Evolutionary conservation across 1,139 yeast genomes (phyloP).

Genomic region (Suhomyces taliae): DNA sequence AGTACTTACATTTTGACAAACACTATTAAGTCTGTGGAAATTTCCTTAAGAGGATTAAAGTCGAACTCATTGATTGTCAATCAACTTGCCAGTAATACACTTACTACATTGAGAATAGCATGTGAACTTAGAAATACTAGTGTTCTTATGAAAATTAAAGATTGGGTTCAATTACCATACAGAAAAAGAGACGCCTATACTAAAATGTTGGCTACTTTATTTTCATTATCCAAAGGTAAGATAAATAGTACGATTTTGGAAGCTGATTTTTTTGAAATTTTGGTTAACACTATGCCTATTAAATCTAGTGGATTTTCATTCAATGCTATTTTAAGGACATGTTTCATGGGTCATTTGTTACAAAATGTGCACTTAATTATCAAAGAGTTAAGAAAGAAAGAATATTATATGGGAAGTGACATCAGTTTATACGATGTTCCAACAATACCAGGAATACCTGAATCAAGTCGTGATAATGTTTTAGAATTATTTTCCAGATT

Average conservation of each 20-base stretch:
- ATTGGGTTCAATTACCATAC: conserved; percentile 27
- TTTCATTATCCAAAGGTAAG: conserved; percentile 28
- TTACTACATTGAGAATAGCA: conserved; percentile 58
- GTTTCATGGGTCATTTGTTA: conserved; percentile 41
- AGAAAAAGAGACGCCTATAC: conserved; percentile 33
- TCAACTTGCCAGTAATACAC: conserved; percentile 60
- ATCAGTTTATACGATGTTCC: conserved; percentile 39
- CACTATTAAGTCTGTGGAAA: conserved; percentile 65
- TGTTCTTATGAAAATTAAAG: conserved; percentile 32
- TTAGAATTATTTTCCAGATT: background rate
- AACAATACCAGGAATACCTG: conserved; percentile 19
- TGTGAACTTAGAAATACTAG: conserved; percentile 44
- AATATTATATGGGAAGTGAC: conserved; percentile 23
- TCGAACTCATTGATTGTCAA: conserved; percentile 44
- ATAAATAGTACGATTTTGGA: conserved; percentile 36
- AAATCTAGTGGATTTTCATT: conserved; percentile 38
- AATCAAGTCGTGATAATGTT: background rate
- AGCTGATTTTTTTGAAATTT: conserved; percentile 53
- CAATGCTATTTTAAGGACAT: conserved; percentile 41
- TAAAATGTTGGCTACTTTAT: conserved; percentile 36
- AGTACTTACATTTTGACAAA: conserved; percentile 43
- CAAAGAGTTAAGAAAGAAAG: conserved; percentile 24
- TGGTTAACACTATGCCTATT: conserved; percentile 50
- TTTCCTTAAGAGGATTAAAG: conserved; percentile 59
- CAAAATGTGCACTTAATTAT: conserved; percentile 31